Percentiles rank a stretch among this genome's conserved stretches.
Evolutionary conservation across 2,329 filamentous ascomycete genomes (phyloP).

Genomic region (Fusarium xyrophilum): DNA sequence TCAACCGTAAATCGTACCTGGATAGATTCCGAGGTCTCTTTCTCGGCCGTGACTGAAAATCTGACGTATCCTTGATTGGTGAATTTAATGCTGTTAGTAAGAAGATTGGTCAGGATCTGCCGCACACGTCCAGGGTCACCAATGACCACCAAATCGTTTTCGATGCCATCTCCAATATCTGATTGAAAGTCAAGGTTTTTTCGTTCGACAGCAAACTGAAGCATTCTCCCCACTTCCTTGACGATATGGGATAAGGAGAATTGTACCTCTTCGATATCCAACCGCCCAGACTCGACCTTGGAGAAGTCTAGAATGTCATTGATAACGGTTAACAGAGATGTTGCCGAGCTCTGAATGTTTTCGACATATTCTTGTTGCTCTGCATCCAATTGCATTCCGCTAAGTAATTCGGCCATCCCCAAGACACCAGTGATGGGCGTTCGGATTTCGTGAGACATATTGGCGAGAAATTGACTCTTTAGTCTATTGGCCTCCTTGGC

Average conservation of each 20-base stretch:
- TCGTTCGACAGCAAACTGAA: conserved; percentile 81
- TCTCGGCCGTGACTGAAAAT: conserved; percentile 68
- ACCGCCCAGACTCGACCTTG: conserved; percentile 78
- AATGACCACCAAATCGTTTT: conserved; percentile 76
- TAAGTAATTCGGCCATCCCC: conserved; percentile 77
- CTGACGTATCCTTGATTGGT: conserved; percentile 72
- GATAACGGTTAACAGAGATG: conserved; percentile 84
- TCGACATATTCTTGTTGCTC: conserved; percentile 78
- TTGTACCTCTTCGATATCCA: conserved; percentile 82
- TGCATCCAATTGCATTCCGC: conserved; percentile 70
- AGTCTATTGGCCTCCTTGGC: conserved; percentile 81
- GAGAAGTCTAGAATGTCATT: conserved; percentile 93
- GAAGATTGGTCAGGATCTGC: conserved; percentile 81
- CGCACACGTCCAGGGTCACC: conserved; percentile 85
- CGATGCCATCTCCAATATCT: conserved; percentile 68
- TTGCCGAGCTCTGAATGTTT: conserved; percentile 80
- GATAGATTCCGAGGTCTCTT: conserved; percentile 69
- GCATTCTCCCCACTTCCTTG: conserved; percentile 84
- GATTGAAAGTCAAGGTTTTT: conserved; percentile 77
- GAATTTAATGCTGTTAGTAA: conserved; percentile 81
- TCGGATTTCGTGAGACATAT: conserved; percentile 82
- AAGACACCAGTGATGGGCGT: conserved; percentile 83
- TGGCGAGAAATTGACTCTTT: conserved; percentile 81
- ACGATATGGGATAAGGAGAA: conserved; percentile 78
- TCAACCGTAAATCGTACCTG: conserved; percentile 75